Evolutionary conservation across 495 filamentous ascomycete genomes (phyloP).

Genomic region (Aspergillus kassunensis): DNA sequence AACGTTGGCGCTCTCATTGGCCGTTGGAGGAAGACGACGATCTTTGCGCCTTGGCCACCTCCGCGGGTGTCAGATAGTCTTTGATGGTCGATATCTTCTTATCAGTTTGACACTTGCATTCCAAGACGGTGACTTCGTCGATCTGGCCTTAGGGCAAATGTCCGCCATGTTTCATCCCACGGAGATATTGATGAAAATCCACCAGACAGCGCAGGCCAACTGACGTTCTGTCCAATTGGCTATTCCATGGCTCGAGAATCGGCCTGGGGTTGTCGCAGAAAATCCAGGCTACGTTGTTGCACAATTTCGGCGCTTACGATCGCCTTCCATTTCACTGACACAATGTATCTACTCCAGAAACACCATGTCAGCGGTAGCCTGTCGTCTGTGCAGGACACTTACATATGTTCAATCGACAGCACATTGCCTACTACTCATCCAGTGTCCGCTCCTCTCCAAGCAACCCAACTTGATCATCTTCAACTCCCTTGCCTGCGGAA

Average conservation of each 20-base stretch:
- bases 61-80: conserved; percentile 7
- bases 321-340: no score
- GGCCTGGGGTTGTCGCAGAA: no score
- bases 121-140: no score
- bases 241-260: no score
- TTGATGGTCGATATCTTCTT: conserved; percentile 9
- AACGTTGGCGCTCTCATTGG: conserved; percentile 7
- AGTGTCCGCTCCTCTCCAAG: not conserved
- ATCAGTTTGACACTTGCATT: conserved; percentile 7
- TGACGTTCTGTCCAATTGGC: no score
- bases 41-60: conserved; percentile 3
- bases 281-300: no score
- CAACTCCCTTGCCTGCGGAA: conserved; percentile 3
- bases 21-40: not conserved
- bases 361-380: no score
- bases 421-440: not conserved
- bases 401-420: no score
- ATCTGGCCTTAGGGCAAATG: not conserved
- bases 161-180: not conserved
- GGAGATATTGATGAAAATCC: not conserved
- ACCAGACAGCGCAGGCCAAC: no score
- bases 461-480: not conserved
- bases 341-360: no score
- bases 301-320: no score
- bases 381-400: no score